Base-by-base conservation (phyloP, 768 basidiomycete genomes). In the Tylopilus sp. region DNA sequence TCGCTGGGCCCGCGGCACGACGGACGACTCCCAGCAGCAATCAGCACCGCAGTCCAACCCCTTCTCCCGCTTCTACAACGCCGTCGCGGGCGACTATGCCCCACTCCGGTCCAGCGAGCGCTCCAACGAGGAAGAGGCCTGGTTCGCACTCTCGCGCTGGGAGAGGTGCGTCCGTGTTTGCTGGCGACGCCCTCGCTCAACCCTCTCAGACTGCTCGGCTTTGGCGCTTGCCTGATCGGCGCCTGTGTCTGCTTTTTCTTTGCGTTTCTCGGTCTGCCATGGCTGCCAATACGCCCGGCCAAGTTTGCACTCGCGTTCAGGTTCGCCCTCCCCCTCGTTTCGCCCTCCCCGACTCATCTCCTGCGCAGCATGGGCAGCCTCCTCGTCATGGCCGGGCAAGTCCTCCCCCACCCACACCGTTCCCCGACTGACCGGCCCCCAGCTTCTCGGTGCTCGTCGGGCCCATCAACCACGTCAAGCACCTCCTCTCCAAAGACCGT, bases 331-430 rank as follows among this genome's bases (percentile, higher is more conserved):
- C 6, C 3, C 34, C 6, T 6, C 11, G 3, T 17, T 13, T 14
- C 0, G 37, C 16, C 1, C 0, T 22, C 4, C 10, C 14, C 12
- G 16, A 24, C 33, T 34, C n/a, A 49, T 24, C 9, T 44, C n/a
- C 16, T n/a, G 1, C 24, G 2, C 46, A 53, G 91, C 64, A 73
- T 96, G 51, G 94, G 94, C 33, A 92, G 89, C 59, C 72, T 93
- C 54, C 82, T 99, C 28, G 95, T 98, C 69, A 98, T 99, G 96
- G 86, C 91, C 66, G 97, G 93, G 86, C 92, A 62, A 62, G 86
- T 61, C 28, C 12, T 17, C 45, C 19, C 14, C 0, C 29, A 1
- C 13, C n/a, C 37, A 5, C 25, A n/a, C n/a, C n/a, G n/a, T 24
- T 13, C 44, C 19, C 45, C 24, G 21, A 11, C 51, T 52, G 17